These are phyloP conservation scores for Biancaea sappan DNA, from an alignment of 306 rosid species.

Conservation along the genomic window DNA sequence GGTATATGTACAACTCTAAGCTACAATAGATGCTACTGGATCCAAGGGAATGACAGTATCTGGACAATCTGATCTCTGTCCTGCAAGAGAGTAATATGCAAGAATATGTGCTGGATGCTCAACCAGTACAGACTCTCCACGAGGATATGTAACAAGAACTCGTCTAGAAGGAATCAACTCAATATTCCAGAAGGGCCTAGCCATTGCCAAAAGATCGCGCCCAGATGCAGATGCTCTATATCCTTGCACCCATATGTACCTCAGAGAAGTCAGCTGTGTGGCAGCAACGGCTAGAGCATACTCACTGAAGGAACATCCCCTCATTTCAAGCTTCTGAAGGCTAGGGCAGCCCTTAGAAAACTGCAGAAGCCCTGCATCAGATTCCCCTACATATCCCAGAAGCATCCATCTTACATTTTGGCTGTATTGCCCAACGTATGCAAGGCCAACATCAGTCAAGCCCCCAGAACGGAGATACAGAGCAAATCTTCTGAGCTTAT, in stretches of 20 bases:
- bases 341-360: conserved; percentile 91
- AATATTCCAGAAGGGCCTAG: conserved; percentile 86
- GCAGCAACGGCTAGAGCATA: conserved; percentile 76
- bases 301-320: conserved; percentile 95
- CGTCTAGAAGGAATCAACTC: conserved; percentile 79
- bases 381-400: conserved; percentile 84
- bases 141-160: conserved; percentile 27
- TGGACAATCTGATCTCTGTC: conserved; percentile 87
- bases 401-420: conserved; percentile 97
- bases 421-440: conserved; percentile 81
- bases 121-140: conserved; percentile 23
- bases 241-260: conserved; percentile 97
- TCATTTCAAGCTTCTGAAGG: conserved; percentile 89
- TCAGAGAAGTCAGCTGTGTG: conserved; percentile 59
- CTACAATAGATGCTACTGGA: conserved; percentile 38
- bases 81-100: conserved; percentile 97
- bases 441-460: conserved; percentile 74
- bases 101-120: conserved; percentile 93
- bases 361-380: conserved; percentile 78
- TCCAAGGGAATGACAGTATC: conserved; percentile 68
- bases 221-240: conserved; percentile 67
- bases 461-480: conserved; percentile 87
- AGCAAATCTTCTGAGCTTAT: conserved; percentile 85
- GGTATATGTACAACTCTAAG: conserved; percentile 57
- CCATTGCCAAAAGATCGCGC: conserved; percentile 77